phyloP scores from a whole-genome alignment of 345 rosid species.

The Euphorbia tirucalli region DNA sequence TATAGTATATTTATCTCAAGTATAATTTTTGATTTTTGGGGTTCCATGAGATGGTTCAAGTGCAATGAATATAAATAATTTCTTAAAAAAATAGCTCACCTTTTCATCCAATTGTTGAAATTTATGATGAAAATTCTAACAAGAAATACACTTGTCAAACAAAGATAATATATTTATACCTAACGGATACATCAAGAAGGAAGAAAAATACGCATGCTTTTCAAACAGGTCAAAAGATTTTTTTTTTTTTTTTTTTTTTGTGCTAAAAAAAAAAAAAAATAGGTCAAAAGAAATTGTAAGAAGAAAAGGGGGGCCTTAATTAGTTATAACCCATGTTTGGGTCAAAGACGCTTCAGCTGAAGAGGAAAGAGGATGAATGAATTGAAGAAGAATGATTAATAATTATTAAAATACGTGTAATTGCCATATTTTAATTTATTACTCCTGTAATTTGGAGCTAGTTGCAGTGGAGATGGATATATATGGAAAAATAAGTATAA shows the following conservation, averaged over 20 bases:
- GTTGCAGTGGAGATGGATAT: background rate
- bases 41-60: conserved; percentile 8
- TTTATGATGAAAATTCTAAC: conserved; percentile 8
- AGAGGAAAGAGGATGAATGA: conserved; percentile 6
- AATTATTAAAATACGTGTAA: no score
- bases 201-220: conserved; percentile 20
- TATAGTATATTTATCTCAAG: background rate
- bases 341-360: conserved; percentile 56
- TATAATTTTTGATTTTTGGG: no score
- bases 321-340: conserved; percentile 25
- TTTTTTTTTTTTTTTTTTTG: no score
- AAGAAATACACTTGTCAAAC: conserved; percentile 31
- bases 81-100: background rate
- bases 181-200: conserved; percentile 21
- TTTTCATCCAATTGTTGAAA: conserved; percentile 3
- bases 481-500: background rate
- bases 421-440: no score
- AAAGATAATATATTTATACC: conserved; percentile 29
- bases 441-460: no score
- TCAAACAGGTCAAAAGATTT: conserved; percentile 31
- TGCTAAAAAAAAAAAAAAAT: no score
- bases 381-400: background rate
- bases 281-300: background rate
- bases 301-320: background rate
- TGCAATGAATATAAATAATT: conserved; percentile 24